Evolutionary conservation across 1,139 yeast species (phyloP).

Genomic region (Geotrichum phurueaensis): DNA sequence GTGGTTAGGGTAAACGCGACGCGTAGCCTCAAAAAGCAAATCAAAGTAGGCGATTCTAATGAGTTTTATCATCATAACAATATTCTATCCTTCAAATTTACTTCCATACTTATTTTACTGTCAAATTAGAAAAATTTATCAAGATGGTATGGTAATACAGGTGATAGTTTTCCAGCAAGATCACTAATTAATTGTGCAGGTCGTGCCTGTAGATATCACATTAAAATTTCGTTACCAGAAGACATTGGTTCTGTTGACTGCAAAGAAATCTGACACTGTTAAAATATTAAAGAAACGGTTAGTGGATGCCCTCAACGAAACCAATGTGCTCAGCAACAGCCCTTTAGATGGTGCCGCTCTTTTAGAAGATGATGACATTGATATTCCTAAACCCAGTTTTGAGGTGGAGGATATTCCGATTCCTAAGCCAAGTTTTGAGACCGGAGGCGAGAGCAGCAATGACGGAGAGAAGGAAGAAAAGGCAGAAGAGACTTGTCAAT

Average conservation of each 20-base stretch:
- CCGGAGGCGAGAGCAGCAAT: neutral
- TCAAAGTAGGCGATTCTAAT: too few relatives aligned
- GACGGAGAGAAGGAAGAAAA: neutral
- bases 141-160: neutral
- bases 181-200: neutral
- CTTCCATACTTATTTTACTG: neutral
- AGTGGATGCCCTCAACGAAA: constrained; percentile 7
- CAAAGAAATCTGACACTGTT: constrained; percentile 9
- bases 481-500: neutral
- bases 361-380: constrained; percentile 4
- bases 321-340: constrained; percentile 1
- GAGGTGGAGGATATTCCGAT: constrained; percentile 6
- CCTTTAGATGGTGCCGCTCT: neutral
- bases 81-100: too few relatives aligned
- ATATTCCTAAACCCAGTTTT: constrained; percentile 6
- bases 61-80: neutral
- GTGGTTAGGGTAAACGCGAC: neutral
- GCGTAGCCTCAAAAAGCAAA: neutral
- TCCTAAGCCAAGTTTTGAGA: constrained; percentile 6
- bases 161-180: neutral
- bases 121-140: neutral
- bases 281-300: constrained; percentile 1
- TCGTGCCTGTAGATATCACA: constrained; percentile 4
- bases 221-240: constrained; percentile 10
- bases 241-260: constrained; percentile 5